Base-by-base conservation (phyloP, 1,284 basidiomycete species). In the Rhodotorula sp. region DNA sequence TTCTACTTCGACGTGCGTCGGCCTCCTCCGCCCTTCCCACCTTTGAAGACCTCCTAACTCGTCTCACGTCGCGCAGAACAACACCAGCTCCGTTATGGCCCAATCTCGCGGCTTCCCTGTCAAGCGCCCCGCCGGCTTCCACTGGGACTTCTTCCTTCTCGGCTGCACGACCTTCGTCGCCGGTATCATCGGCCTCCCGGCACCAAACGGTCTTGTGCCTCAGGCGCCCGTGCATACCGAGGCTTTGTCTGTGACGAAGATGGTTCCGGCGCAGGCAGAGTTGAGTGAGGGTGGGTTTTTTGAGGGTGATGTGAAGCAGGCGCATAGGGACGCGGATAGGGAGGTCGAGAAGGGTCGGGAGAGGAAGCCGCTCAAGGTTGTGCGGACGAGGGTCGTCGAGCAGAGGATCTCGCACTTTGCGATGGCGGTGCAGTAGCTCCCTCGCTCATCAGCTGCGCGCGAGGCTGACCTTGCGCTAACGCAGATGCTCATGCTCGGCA, bases 151-250 rank as follows among this genome's bases (percentile, higher is more conserved):
- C 61, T 81, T 93, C 83, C 83, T 94, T 7, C 86, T 99, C 22
- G 95, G 94, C 6, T 84, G 95, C 71, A 94, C 91, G 0, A 97
- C 94, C 0, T 90, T 98, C 76, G 86, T 97, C 59, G 89, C 94
- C 7, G 94, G 93, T 0, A 82, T 98, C 27, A 84, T 99, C 4
- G 94, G 94, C 24, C 71, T 96, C 6, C 94, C 94, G 0, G 94
- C 94, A 0, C 94, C 94, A 0, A 97, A 98, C 77, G 94, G 94
- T 6, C 85, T 95, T 30, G 96, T 99, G 59, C 94, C 94, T 0
- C 95, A 98, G 81, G 94, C 95, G 1, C 95, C 94, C 0, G 90
- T 96, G 32, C 94, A 97, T 77, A 97, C 94, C 0, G 86, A 87
- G 20, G 90, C 92, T 11, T 86, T 99, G 0, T 84, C 90, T 24